Evolutionary conservation across 1,284 basidiomycete species (phyloP).

Genomic region (Kwoniella shivajii): DNA sequence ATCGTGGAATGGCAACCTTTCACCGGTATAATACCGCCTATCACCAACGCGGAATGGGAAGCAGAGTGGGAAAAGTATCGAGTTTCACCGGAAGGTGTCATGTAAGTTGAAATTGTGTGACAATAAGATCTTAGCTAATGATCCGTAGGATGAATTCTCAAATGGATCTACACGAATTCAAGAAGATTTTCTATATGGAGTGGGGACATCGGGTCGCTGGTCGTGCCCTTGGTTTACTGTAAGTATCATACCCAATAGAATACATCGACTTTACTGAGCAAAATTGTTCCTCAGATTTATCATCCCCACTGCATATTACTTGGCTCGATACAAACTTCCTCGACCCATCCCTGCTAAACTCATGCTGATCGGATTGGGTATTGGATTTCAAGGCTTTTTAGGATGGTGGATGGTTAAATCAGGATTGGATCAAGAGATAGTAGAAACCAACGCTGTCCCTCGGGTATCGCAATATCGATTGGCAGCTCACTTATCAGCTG

Average conservation of each 20-base stretch:
- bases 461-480: slow-evolving; percentile 96
- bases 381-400: slow-evolving; percentile 83
- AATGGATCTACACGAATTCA: slow-evolving; percentile 88
- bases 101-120: slow-evolving; percentile 66
- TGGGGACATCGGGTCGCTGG: slow-evolving; percentile 95
- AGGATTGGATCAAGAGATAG: slow-evolving; percentile 79
- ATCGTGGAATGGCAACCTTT: slow-evolving; percentile 99
- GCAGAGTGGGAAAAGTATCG: slow-evolving; percentile 95
- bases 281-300: slow-evolving; percentile 64
- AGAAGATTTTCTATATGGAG: slow-evolving; percentile 98
- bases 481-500: slow-evolving; percentile 89
- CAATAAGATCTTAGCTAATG: background rate
- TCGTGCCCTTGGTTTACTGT: slow-evolving; percentile 75
- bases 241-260: slow-evolving; percentile 19
- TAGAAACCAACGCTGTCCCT: slow-evolving; percentile 79
- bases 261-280: too few relatives aligned
- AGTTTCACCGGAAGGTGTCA: slow-evolving; percentile 88
- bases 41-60: slow-evolving; percentile 77
- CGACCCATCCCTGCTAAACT: slow-evolving; percentile 66
- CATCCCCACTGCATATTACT: slow-evolving; percentile 77
- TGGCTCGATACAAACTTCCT: slow-evolving; percentile 67
- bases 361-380: slow-evolving; percentile 70
- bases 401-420: slow-evolving; percentile 99
- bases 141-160: slow-evolving; percentile 75
- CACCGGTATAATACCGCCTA: slow-evolving; percentile 83